A percentile compares a stretch with the other conserved stretches of the same genome.
These are phyloP conservation scores for Sarocladium strictum DNA, from an alignment of 2,329 filamentous ascomycete genomes.

Conservation along the genomic window DNA sequence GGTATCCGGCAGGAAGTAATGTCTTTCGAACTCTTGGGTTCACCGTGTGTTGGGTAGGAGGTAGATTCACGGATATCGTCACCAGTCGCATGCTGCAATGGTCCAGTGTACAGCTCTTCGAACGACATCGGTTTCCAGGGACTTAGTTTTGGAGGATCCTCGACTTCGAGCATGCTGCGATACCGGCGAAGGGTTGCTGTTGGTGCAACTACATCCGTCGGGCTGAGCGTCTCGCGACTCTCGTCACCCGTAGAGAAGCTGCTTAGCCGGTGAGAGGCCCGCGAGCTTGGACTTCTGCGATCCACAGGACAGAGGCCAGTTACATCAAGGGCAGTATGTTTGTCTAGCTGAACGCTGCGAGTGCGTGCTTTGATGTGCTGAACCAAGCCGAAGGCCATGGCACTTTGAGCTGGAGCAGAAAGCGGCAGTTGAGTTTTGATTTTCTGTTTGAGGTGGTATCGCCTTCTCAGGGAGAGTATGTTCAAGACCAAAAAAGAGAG, in stretches of 20 bases:
- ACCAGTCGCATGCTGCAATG: constrained; percentile 1
- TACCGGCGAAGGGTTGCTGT: constrained; percentile 27
- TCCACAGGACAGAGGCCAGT: neutral
- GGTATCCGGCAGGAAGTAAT: neutral
- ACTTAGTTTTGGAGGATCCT: constrained; percentile 39
- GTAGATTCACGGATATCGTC: neutral
- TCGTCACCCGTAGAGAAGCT: constrained; percentile 20
- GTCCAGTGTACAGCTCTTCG: constrained; percentile 37
- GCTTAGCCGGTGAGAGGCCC: constrained; percentile 13
- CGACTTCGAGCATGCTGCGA: constrained; percentile 50
- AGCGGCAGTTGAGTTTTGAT: constrained; percentile 18
- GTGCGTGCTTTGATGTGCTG: constrained; percentile 38
- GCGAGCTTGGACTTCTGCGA: neutral
- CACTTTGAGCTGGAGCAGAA: constrained; percentile 20
- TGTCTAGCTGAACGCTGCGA: constrained; percentile 44
- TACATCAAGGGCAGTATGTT: constrained; percentile 11
- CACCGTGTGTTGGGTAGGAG: too few relatives aligned
- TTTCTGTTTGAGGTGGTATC: neutral
- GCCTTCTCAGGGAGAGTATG: constrained; percentile 15
- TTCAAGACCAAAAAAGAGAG: constrained; percentile 27
- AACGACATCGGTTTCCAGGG: constrained; percentile 38
- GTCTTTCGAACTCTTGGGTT: too few relatives aligned
- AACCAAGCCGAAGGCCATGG: constrained; percentile 36
- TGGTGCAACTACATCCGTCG: neutral
- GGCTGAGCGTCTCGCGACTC: constrained; percentile 2